Conservation (phyloP, 208 protist species). For the Leishmania tarentolae region DNA sequence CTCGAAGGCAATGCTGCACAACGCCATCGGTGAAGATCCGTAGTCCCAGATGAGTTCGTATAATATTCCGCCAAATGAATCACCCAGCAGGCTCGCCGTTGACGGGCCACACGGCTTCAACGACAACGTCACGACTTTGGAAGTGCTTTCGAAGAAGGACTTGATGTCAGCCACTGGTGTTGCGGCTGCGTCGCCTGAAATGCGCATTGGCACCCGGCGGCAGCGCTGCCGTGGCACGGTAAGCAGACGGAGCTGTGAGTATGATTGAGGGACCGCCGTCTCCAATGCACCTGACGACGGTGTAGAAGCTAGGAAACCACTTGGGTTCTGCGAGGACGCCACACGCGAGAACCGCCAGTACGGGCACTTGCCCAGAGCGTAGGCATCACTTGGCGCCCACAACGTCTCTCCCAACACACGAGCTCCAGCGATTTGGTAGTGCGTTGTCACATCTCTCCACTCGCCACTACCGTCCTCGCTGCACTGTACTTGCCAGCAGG, state of each 20-base stretch:
- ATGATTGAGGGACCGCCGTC: conserved; percentile 3
- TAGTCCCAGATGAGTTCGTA: conserved; percentile 41
- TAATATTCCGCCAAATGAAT: neutral
- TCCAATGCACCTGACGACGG: neutral
- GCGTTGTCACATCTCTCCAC: conserved; percentile 27
- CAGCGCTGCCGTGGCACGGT: conserved; percentile 12
- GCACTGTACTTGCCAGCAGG: conserved; percentile 32
- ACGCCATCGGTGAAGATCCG: conserved; percentile 9
- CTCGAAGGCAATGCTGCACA: conserved; percentile 25
- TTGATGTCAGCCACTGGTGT: conserved; percentile 2
- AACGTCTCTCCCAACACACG: conserved; percentile 21
- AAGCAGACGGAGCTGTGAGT: conserved; percentile 31
- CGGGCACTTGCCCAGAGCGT: conserved; percentile 8
- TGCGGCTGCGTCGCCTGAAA: neutral
- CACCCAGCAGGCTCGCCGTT: neutral
- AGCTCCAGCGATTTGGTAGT: conserved; percentile 11
- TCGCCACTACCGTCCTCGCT: conserved; percentile 12
- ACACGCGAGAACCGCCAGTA: conserved; percentile 23
- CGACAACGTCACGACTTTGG: neutral
- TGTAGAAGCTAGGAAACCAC: no score
- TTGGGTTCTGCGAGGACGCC: neutral
- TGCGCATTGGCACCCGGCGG: conserved; percentile 8
- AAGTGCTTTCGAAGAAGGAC: conserved; percentile 15
- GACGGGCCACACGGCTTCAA: neutral
- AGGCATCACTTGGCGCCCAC: conserved; percentile 20